Conservation (phyloP, 2,329 filamentous ascomycete genomes). For the Sclerotinia spermophila region DNA sequence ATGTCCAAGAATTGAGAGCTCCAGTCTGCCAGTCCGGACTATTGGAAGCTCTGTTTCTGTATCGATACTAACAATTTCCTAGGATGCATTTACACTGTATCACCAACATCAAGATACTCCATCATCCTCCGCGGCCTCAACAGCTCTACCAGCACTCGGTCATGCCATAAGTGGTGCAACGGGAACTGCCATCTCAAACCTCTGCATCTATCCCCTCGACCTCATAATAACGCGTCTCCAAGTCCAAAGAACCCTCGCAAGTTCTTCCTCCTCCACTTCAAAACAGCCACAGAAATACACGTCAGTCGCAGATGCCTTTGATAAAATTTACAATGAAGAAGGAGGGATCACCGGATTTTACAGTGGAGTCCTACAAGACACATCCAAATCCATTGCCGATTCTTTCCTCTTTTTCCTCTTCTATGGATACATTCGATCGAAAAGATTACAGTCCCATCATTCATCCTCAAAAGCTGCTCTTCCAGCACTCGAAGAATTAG, state of each 20-base stretch:
- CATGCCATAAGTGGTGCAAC: slow-evolving; percentile 78
- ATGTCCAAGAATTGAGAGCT: neutral
- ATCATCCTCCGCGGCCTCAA: slow-evolving; percentile 36
- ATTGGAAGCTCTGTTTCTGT: neutral
- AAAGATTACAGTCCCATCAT: slow-evolving; percentile 40
- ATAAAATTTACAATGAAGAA: slow-evolving; percentile 66
- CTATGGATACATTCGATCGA: slow-evolving; percentile 54
- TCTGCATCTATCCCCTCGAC: slow-evolving; percentile 76
- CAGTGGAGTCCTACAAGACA: slow-evolving; percentile 59
- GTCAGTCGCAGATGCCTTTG: slow-evolving; percentile 64
- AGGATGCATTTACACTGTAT: slow-evolving; percentile 36
- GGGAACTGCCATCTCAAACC: slow-evolving; percentile 75
- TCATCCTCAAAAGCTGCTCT: slow-evolving; percentile 43
- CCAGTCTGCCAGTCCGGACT: neutral
- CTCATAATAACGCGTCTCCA: slow-evolving; percentile 79
- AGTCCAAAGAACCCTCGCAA: slow-evolving; percentile 62
- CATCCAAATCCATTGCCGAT: slow-evolving; percentile 66
- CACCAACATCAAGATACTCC: slow-evolving; percentile 38
- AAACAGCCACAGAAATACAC: slow-evolving; percentile 51
- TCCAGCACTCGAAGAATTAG: slow-evolving; percentile 67
- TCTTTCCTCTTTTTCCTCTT: slow-evolving; percentile 84
- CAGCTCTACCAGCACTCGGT: slow-evolving; percentile 65
- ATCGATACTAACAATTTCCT: neutral
- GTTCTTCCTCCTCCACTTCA: slow-evolving; percentile 36
- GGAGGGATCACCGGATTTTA: slow-evolving; percentile 70